Conservation (phyloP, 2,329 filamentous ascomycete species). For the Trichoderma semiorbis region DNA sequence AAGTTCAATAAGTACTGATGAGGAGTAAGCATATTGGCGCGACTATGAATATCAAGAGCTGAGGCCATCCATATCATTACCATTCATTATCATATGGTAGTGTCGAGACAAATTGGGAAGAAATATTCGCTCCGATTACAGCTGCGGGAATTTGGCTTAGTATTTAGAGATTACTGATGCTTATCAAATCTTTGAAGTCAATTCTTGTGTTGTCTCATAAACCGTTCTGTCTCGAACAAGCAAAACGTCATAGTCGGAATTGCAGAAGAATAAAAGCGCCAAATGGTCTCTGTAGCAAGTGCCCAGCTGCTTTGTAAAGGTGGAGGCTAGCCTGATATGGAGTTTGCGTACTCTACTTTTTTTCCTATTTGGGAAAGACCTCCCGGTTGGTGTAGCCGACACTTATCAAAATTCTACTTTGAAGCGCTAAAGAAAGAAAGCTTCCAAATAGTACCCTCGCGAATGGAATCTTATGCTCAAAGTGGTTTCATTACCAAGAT, state of each 20-base stretch:
- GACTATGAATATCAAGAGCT: background rate
- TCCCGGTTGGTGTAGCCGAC: background rate
- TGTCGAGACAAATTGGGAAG: background rate
- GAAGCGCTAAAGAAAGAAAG: background rate
- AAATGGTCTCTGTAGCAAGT: background rate
- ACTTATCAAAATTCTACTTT: background rate
- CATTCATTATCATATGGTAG: background rate
- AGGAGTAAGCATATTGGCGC: background rate
- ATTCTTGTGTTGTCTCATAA: background rate
- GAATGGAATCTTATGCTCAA: background rate
- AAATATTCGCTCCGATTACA: background rate
- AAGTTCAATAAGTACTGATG: background rate
- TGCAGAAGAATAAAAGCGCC: background rate
- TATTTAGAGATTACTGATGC: background rate
- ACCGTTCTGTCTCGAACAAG: background rate
- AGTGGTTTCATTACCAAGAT: background rate
- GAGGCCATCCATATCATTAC: background rate
- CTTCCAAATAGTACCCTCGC: background rate
- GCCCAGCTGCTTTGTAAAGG: background rate
- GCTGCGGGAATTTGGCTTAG: background rate
- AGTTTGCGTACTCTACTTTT: background rate
- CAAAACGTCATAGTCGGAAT: background rate
- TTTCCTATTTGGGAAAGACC: background rate
- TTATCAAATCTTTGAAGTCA: background rate
- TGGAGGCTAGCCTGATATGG: background rate